phyloP scores from a whole-genome alignment of 805 yeast genomes.

The Kuraishia piskuri region DNA sequence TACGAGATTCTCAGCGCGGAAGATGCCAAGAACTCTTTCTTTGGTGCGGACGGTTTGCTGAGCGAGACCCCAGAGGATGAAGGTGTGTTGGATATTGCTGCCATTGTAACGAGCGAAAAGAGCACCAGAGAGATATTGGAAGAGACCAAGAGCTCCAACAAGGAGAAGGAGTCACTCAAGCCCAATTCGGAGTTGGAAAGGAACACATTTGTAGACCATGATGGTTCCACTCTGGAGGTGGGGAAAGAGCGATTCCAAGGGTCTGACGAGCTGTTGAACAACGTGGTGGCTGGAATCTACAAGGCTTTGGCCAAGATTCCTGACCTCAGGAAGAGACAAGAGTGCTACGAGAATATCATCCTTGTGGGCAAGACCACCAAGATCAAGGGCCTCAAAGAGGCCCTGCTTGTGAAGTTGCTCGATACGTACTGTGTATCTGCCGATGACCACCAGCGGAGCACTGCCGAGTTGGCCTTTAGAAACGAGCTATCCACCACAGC shows the following conservation, averaged over 20 bases:
- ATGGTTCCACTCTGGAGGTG: slow-evolving; percentile 49
- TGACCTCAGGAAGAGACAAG: slow-evolving; percentile 66
- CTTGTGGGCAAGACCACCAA: slow-evolving; percentile 71
- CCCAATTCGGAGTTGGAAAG: slow-evolving; percentile 64
- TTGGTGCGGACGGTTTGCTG: slow-evolving; percentile 41
- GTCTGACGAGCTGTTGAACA: slow-evolving; percentile 45
- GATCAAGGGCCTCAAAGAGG: slow-evolving; percentile 71
- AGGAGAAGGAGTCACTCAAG: slow-evolving; percentile 8
- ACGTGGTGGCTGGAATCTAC: slow-evolving; percentile 46
- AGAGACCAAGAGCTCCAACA: slow-evolving; percentile 16
- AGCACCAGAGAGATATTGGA: slow-evolving; percentile 39
- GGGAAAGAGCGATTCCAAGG: slow-evolving; percentile 92
- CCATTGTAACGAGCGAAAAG: slow-evolving; percentile 72
- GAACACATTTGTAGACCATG: slow-evolving; percentile 60
- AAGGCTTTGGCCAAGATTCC: slow-evolving; percentile 41
- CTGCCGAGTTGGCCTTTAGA: slow-evolving; percentile 18
- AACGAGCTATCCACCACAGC: slow-evolving; percentile 11
- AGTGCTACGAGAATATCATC: slow-evolving; percentile 76
- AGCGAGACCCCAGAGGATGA: slow-evolving; percentile 35
- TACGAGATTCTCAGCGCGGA: slow-evolving; percentile 74
- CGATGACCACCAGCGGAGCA: slow-evolving; percentile 24
- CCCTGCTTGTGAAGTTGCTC: slow-evolving; percentile 49
- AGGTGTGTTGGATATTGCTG: slow-evolving; percentile 81
- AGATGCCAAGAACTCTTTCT: slow-evolving; percentile 51
- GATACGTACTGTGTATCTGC: slow-evolving; percentile 22